Evolutionary conservation across 164 flowering plant species (phyloP).

Genomic region (Cinnamomum micranthum): DNA sequence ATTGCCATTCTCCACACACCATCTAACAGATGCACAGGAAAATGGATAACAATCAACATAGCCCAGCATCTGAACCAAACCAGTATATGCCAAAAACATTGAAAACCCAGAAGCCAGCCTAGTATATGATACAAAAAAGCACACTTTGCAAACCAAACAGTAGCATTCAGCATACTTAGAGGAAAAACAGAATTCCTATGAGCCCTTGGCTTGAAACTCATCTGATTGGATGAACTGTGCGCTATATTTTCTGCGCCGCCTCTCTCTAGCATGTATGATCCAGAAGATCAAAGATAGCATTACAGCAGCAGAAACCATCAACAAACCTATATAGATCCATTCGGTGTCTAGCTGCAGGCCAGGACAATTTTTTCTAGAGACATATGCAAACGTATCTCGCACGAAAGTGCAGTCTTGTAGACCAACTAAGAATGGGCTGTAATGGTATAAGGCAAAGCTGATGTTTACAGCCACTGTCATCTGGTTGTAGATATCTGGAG

Average conservation of each 20-base stretch:
- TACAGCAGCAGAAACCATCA: slow-evolving; percentile 76
- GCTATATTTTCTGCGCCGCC: slow-evolving; percentile 68
- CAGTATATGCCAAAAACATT: background rate
- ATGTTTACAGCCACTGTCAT: slow-evolving; percentile 59
- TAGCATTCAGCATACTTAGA: background rate
- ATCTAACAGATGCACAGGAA: background rate
- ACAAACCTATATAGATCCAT: slow-evolving; percentile 68
- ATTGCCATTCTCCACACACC: too few species aligned
- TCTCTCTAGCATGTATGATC: slow-evolving; percentile 83
- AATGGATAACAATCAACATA: background rate
- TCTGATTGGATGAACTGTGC: slow-evolving; percentile 15
- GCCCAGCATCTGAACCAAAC: background rate
- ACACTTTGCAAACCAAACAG: background rate
- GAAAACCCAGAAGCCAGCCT: background rate
- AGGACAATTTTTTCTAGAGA: slow-evolving; percentile 49
- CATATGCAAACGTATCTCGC: slow-evolving; percentile 51
- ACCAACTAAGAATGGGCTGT: slow-evolving; percentile 60
- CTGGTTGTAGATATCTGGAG: slow-evolving; percentile 51
- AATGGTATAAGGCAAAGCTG: slow-evolving; percentile 59
- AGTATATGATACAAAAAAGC: background rate
- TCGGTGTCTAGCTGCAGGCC: slow-evolving; percentile 44
- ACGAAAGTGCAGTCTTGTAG: slow-evolving; percentile 76
- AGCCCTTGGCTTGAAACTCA: background rate
- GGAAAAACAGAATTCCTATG: background rate
- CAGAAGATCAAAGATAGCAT: slow-evolving; percentile 82